Percentiles rank a stretch among this genome's conserved stretches.
Evolutionary conservation across 768 basidiomycete species (phyloP).

Genomic region (Leccinum uliginosum): DNA sequence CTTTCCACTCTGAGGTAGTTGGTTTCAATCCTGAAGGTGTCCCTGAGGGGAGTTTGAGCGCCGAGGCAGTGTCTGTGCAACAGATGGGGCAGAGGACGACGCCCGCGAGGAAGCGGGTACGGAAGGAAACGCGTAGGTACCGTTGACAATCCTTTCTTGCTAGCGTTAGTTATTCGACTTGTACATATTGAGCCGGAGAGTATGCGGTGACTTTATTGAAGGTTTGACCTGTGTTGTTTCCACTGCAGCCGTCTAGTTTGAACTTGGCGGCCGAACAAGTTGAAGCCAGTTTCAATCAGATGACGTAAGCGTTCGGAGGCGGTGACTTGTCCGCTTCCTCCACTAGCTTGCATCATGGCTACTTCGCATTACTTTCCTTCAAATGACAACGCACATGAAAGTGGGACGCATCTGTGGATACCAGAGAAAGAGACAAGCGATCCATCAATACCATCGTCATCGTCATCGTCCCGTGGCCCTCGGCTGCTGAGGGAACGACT

Average conservation of each 20-base stretch:
- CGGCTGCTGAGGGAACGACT: slow-evolving; percentile 63
- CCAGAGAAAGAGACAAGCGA: slow-evolving; percentile 26
- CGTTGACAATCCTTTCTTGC: background rate
- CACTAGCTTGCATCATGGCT: slow-evolving; percentile 11
- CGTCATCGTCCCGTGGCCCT: slow-evolving; percentile 25
- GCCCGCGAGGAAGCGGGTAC: background rate
- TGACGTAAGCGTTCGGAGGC: slow-evolving; percentile 12
- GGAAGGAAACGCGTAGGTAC: slow-evolving; percentile 6
- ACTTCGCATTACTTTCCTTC: background rate
- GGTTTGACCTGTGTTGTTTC: no score
- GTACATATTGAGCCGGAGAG: background rate
- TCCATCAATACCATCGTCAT: background rate
- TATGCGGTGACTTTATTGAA: background rate
- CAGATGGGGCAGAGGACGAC: slow-evolving; percentile 8
- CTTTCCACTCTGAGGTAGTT: slow-evolving; percentile 8
- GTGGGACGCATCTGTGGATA: slow-evolving; percentile 28
- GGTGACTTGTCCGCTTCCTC: background rate
- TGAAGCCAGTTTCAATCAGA: background rate
- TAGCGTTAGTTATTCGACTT: background rate
- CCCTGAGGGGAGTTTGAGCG: background rate
- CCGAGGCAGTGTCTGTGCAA: background rate
- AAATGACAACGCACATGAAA: slow-evolving; percentile 5
- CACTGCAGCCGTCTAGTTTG: no score
- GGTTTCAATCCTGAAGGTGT: background rate
- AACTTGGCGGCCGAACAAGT: no score